Evolutionary conservation across 2,329 filamentous ascomycete genomes (phyloP), one percentile per base, ranked within the genome.

Genomic region (Tolypocladium endophyticum): DNA sequence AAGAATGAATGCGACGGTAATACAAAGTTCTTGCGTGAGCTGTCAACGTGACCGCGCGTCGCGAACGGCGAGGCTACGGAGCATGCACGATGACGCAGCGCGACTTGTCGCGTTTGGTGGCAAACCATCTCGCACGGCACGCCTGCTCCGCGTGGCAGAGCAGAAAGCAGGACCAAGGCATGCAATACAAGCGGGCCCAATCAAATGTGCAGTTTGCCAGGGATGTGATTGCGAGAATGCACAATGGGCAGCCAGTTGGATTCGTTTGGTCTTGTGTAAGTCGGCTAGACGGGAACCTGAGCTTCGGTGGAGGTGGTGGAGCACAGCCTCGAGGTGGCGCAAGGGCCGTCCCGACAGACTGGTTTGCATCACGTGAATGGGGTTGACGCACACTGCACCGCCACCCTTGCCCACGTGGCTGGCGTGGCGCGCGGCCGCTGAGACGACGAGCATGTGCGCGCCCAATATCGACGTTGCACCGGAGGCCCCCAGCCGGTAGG

Each of bases 331-430:
- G n/a, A 14, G 47, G 50, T 39, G 45, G 41, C 23, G 28, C 57
- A 58, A 58, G 47, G 57, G 35, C 28, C 57, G 57, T 58, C 57
- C 57, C 57, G 57, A 54, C 57, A 54, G 47, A 23, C 9, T 33
- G 57, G 57, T n/a, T n/a, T 18, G 1, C 9, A 20, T 58, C 57
- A 58, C 57, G 57, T 58, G 56, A 50, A 23, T 9, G 11, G 20
- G 20, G 33, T 14, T 14, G 9, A 3, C 9, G 55, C 36, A 56
- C 55, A 30, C 38, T 56, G 55, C 55, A 56, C 55, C 25, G 55
- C 55, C 55, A 56, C 55, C 6, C 18, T 6, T 6, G 30, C 30
- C 30, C 50, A 53, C 50, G 50, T 53, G 50, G 50, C 50, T 52
- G 47, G 28, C 50, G 28, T 53, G 50, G 50, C 50, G 50, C 28